Evolutionary conservation across 495 filamentous ascomycete species (phyloP).

Genomic region (Podospora bellae-mahoneyi): DNA sequence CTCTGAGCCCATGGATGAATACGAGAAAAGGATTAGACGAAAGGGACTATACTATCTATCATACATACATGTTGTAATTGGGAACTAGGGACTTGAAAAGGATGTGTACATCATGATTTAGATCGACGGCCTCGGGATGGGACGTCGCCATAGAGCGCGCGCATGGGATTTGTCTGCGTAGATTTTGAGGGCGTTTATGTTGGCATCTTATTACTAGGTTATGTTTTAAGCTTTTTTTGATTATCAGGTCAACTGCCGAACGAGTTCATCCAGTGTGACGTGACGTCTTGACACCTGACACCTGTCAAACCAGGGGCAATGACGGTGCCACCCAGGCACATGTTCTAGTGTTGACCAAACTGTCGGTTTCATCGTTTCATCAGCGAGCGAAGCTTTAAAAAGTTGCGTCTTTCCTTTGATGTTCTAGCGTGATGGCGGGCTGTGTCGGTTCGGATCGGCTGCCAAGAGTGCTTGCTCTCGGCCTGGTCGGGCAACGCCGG

Average conservation of each 20-base stretch:
- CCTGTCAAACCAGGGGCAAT: not conserved
- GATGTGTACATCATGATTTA: conserved; percentile 2
- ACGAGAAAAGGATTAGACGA: not conserved
- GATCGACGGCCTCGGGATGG: not conserved
- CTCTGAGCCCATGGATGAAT: conserved; percentile 19
- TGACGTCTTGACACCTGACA: not conserved
- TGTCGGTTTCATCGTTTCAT: not conserved
- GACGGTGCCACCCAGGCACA: not conserved
- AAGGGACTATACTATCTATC: conserved; percentile 1
- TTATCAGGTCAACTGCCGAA: not conserved
- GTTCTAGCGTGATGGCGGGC: not conserved
- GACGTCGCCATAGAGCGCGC: conserved; percentile 4
- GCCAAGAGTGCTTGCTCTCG: conserved; percentile 2
- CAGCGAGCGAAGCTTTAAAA: not conserved
- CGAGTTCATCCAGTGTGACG: not conserved
- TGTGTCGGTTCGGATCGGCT: conserved; percentile 1
- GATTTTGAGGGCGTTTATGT: not conserved
- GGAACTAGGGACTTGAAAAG: not conserved
- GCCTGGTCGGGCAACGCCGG: conserved; percentile 1
- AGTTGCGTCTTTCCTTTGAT: not conserved
- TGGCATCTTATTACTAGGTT: not conserved
- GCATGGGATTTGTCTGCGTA: not conserved
- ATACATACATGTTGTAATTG: conserved; percentile 4
- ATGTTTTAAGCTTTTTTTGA: not conserved
- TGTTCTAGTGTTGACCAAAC: not conserved